These are phyloP conservation scores for Eucalyptus rudis DNA, from an alignment of 345 rosid species.

Conservation along the genomic window DNA sequence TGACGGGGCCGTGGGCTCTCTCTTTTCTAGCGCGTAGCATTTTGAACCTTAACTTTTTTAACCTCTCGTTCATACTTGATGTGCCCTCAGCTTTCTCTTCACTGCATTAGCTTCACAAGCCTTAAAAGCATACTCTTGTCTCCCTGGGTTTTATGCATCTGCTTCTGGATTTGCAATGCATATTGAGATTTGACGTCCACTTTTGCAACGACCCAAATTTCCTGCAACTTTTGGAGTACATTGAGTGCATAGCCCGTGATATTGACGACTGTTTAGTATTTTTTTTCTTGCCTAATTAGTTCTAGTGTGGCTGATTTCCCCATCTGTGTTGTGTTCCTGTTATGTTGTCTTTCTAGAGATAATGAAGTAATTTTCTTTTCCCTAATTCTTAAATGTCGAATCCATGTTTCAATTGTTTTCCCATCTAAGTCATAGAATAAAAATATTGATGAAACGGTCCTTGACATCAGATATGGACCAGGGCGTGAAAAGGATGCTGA, in stretches of 20 bases:
- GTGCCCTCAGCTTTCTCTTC: background rate
- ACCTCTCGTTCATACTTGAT: background rate
- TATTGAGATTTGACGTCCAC: background rate
- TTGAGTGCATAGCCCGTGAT: background rate
- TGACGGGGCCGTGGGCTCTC: background rate
- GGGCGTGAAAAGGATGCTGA: constrained; percentile 60
- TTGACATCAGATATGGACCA: constrained; percentile 71
- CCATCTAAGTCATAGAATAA: background rate
- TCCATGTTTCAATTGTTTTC: background rate
- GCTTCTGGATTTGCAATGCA: background rate
- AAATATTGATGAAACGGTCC: background rate
- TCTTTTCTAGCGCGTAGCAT: background rate
- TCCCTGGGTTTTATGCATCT: background rate
- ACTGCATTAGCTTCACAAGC: background rate
- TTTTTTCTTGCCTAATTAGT: background rate
- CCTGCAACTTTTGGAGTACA: background rate
- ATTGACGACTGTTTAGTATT: background rate
- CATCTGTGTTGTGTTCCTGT: background rate
- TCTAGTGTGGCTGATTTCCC: background rate
- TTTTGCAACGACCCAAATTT: background rate
- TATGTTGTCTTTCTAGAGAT: background rate
- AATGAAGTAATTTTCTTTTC: background rate
- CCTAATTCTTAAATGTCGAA: background rate
- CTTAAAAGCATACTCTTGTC: background rate
- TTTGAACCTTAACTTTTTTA: background rate